These are phyloP conservation scores for Kewa caespitosa DNA, from an alignment of 179 eudicot genomes.

Conservation along the genomic window DNA sequence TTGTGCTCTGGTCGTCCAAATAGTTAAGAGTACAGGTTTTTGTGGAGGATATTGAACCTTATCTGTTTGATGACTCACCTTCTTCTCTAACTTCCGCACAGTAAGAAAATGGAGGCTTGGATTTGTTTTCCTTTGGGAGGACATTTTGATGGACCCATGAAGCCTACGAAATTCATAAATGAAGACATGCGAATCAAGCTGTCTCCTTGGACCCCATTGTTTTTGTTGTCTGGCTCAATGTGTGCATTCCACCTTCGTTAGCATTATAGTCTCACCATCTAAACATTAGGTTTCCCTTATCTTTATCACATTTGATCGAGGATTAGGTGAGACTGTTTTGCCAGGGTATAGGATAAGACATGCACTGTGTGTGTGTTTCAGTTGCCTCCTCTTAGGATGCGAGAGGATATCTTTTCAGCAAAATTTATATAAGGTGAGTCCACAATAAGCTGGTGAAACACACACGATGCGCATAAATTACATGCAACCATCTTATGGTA, in stretches of 20 bases:
- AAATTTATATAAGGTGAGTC: too few relatives aligned
- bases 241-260: not conserved
- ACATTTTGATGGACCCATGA: constrained; percentile 23
- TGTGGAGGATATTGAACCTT: constrained; percentile 42
- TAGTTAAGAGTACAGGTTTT: not conserved
- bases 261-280: not conserved
- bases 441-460: too few relatives aligned
- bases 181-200: constrained; percentile 13
- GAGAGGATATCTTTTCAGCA: too few relatives aligned
- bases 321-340: too few relatives aligned
- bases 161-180: constrained; percentile 7
- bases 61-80: constrained; percentile 41
- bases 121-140: constrained; percentile 21
- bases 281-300: not conserved
- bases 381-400: too few relatives aligned
- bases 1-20: not conserved
- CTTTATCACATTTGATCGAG: not conserved
- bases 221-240: constrained; percentile 16
- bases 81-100: constrained; percentile 15
- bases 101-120: constrained; percentile 7
- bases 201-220: constrained; percentile 24
- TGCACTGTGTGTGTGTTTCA: too few relatives aligned
- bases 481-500: too few relatives aligned
- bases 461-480: too few relatives aligned
- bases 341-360: too few relatives aligned